phyloP scores from a whole-genome alignment of 768 basidiomycete genomes.

The Exsudoporus frostii region DNA sequence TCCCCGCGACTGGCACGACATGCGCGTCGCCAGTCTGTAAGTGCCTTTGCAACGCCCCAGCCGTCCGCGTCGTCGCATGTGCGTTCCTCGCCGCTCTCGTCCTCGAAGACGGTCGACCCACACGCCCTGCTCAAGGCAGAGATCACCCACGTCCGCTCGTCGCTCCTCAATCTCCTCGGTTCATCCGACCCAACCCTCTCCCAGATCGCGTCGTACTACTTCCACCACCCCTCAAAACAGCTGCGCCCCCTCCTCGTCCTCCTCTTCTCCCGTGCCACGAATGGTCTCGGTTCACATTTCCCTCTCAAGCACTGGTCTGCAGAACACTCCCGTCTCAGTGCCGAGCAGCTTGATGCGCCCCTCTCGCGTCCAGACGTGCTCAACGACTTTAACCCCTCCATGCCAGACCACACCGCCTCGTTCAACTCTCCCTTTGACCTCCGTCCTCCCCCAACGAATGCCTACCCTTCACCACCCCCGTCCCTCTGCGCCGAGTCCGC shows the following conservation, averaged over 20 bases:
- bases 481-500: conserved; percentile 17
- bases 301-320: conserved; percentile 58
- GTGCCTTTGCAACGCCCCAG: conserved; percentile 38
- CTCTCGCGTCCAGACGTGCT: conserved; percentile 77
- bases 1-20: conserved; percentile 9
- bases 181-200: conserved; percentile 86
- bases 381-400: conserved; percentile 87
- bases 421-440: conserved; percentile 60
- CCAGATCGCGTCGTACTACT: conserved; percentile 90
- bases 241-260: conserved; percentile 87
- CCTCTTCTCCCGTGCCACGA: conserved; percentile 88
- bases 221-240: conserved; percentile 85
- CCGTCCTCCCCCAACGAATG: conserved; percentile 29
- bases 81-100: conserved; percentile 17
- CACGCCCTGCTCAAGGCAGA: conserved; percentile 69
- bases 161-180: conserved; percentile 75
- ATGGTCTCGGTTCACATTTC: conserved; percentile 76
- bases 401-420: conserved; percentile 73
- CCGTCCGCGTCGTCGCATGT: conserved; percentile 9
- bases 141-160: conserved; percentile 65
- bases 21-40: conserved; percentile 37
- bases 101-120: conserved; percentile 49
- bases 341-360: conserved; percentile 73
- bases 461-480: conserved; percentile 26
- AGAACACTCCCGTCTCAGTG: conserved; percentile 51